Base-by-base conservation (phyloP, 768 basidiomycete genomes). In the Trametes gibbosa region DNA sequence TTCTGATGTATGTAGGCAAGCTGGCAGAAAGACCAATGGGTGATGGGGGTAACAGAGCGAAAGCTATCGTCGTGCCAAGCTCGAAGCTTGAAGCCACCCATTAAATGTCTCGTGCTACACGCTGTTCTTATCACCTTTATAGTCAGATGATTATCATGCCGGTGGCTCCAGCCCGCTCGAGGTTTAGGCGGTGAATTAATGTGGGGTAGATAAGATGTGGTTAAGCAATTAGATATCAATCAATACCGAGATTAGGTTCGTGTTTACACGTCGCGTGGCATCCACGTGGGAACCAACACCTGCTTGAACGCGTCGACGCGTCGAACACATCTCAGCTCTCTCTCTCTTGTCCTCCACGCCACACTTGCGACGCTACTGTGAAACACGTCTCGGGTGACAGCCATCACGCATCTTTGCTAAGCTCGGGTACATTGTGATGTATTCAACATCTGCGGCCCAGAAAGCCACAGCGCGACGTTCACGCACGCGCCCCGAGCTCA, bases 401-500 rank as follows among this genome's bases (percentile, higher is more conserved):
- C 10, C 10, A 32, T 32, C 10, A 61, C 59, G 59, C 54, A 53
- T 51, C 32, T 27, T 47, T 19, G 3, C 23, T 16, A 12, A 0
- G 8, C 2, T 19, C 24, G 21, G 16, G n/a, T 24, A 16, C 5
- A 13, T 19, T 10, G 12, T 7, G 45, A 66, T 66, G 65, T 66
- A 66, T 45, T 35, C 81, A 34, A 81, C 85, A 14, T 84, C 79
- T 2, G 79, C 87, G 34, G 81, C 82, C 25, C 84, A 82, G 47
- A 90, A 90, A 72, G 85, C 89, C 58, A 89, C 90, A 62, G 32
- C 42, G 29, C 77, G 90, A 64, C 81, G 87, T 62, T 80, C 85
- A 1, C 89, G 91, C 63, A 52, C 85, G 32, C 88, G 91, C 35
- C 92, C 91, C 63, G 91, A 94, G 62, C 84, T 94, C 52, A 81